These are phyloP conservation scores for Pilobolus umbonatus DNA, from an alignment of 192 early-diverging fungal species.

Conservation along the genomic window DNA sequence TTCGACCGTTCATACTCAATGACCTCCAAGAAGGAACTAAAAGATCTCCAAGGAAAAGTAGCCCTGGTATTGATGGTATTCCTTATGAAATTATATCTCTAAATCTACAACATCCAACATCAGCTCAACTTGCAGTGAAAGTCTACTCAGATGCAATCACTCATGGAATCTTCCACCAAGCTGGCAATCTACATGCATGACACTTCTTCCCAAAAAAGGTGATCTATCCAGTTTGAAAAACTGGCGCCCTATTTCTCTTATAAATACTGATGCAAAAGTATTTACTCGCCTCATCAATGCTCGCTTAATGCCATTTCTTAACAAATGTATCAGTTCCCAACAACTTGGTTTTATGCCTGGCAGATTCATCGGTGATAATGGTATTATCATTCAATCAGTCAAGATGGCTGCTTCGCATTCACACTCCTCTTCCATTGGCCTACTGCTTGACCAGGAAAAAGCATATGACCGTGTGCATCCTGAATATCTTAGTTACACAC, in stretches of 20 bases:
- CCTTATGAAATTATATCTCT: background rate
- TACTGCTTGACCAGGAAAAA: slow-evolving; percentile 24
- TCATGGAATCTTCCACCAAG: background rate
- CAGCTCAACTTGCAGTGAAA: background rate
- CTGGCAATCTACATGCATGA: slow-evolving; percentile 15
- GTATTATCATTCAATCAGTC: background rate
- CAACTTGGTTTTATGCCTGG: slow-evolving; percentile 22
- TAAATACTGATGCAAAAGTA: slow-evolving; percentile 23
- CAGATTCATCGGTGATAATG: slow-evolving; percentile 15
- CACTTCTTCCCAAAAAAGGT: slow-evolving; percentile 28
- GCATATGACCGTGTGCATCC: too few relatives aligned
- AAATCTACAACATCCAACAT: background rate
- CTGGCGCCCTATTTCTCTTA: slow-evolving; percentile 14
- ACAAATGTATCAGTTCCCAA: slow-evolving; percentile 3
- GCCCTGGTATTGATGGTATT: slow-evolving; percentile 13
- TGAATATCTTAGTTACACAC: too few relatives aligned
- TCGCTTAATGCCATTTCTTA: background rate
- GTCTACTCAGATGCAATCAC: background rate
- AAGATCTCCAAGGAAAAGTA: background rate
- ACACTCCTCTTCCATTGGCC: background rate
- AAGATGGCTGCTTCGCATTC: background rate
- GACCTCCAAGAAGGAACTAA: background rate
- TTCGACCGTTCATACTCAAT: background rate
- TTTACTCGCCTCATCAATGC: background rate
- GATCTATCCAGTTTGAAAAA: slow-evolving; percentile 14